Base-by-base conservation (phyloP, 73 alveolate genomes). In the Paramecium biaurelia region DNA sequence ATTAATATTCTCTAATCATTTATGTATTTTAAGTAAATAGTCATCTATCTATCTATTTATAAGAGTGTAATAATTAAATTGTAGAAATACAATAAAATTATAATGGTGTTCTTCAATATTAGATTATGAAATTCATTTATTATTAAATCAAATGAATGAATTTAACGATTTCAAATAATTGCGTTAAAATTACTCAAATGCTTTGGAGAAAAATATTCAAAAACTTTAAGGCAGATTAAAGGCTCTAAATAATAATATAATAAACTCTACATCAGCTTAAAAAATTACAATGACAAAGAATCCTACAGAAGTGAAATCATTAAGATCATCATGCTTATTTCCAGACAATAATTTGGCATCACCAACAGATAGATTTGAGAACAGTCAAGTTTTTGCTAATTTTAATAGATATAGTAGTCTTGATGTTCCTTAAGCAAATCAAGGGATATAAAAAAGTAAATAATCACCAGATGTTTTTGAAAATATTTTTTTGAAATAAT, bases 381-480 rank as follows among this genome's bases (percentile, higher is more conserved):
- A 53, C 15, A 53, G 68, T 53, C 68, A 53, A 53, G 68, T 53
- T 21, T 53, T 53, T 53, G 68, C 68, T 18, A 53, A 53, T 53
- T 53, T 18, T 53, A 53, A 53, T 21, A 53, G 68, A 53, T 53
- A 53, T 7, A 53, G 68, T 7, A 53, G 68, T 53, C 68, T 53
- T 21, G 68, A 53, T 53, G 68, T 53, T 4, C 68, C 68, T 18
- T 53, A 53, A 53, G 68, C 68, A 53, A 53, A 21, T 53, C 14
- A 53, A 53, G 68, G 68, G 14, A 34, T n/a, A 5, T 18, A 53
- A 53, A 7, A 53, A 53, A 53, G 85, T 28, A 67, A 67, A 34
- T 11, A 67, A 67, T 67, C 85, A 18, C 68, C 68, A 53, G 68
- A 53, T 53, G 85, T 67, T n/a, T 67, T 67, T 67, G 85, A 67